Percentiles rank a stretch among this genome's conserved stretches.
These are phyloP conservation scores for Fusarium xyrophilum DNA, from an alignment of 2,329 filamentous ascomycete species.

Conservation along the genomic window DNA sequence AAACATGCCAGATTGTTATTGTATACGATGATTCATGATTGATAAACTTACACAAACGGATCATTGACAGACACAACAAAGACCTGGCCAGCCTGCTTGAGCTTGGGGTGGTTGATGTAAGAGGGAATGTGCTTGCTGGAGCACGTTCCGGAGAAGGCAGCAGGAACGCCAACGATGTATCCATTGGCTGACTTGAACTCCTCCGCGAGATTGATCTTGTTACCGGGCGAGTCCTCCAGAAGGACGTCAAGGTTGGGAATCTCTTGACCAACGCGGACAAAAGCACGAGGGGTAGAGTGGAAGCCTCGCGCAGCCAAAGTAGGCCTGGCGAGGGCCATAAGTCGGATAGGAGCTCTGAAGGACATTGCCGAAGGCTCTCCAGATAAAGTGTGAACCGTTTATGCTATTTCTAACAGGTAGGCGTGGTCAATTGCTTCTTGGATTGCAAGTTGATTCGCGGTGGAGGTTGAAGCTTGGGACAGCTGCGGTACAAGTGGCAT, in stretches of 20 bases:
- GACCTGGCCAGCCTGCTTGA: constrained; percentile 81
- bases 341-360: constrained; percentile 48
- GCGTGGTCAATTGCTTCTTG: constrained; percentile 25
- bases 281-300: constrained; percentile 66
- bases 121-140: constrained; percentile 78
- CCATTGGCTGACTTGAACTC: constrained; percentile 76
- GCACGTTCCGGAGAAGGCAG: constrained; percentile 71
- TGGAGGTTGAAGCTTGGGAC: constrained; percentile 20
- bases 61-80: constrained; percentile 95
- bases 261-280: constrained; percentile 79
- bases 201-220: constrained; percentile 85
- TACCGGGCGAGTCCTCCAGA: constrained; percentile 85
- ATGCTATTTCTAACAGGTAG: constrained; percentile 1
- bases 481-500: constrained; percentile 35
- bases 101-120: constrained; percentile 79
- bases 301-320: constrained; percentile 55
- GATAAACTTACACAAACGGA: constrained; percentile 78
- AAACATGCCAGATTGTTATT: background rate
- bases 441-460: constrained; percentile 3
- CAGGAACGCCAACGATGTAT: constrained; percentile 84
- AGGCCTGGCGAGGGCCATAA: constrained; percentile 44
- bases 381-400: background rate
- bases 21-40: background rate
- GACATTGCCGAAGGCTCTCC: constrained; percentile 42
- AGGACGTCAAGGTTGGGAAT: constrained; percentile 80